Evolutionary conservation across 148 eudicot genomes (phyloP), one percentile per base, ranked within the genome.

Genomic region (Vaccinium macrocarpon): DNA sequence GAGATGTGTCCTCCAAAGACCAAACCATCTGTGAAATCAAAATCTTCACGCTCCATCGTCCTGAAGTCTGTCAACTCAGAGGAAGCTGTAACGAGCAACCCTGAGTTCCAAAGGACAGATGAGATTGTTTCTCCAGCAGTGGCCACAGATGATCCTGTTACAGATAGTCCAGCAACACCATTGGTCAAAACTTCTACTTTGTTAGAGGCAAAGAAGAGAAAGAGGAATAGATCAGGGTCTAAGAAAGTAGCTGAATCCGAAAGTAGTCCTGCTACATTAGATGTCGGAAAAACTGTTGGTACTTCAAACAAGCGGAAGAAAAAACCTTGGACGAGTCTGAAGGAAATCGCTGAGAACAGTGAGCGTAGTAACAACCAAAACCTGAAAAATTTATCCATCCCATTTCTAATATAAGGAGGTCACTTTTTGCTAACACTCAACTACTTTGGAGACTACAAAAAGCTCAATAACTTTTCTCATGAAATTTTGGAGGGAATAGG

Each of bases 271-370:
- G 85, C 84, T 57, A 79, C 76, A 10, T 64, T 74, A 61, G 89
- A 89, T 23, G 68, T 86, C 23, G 94, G 88, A 68, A 88, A 87
- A 38, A 51, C 80, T 71, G 49, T 81, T 23, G 57, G 86, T 8
- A 76, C 86, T 0, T 91, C 91, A 5, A 92, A 82, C 82, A 93
- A 85, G 84, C 84, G 89, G 88, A 90, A 84, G 82, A 94, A 83
- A 78, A 96, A 92, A 88, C 76, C 93, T 48, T 94, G 99, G 97
- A 94, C 91, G 51, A 92, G 88, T 59, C 87, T 94, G 70, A 94
- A 91, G 84, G 98, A 94, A 68, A 93, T 93, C 83, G 98, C 95
- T n/a, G 89, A 91, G 85, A 88, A 78, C 76, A 85, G 88, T 85
- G 91, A 89, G 80, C 86, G 56, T 25, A 91, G 87, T 50, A 85